Evolutionary conservation across 2,329 filamentous ascomycete species (phyloP).

Genomic region (Epichloe amarillans): DNA sequence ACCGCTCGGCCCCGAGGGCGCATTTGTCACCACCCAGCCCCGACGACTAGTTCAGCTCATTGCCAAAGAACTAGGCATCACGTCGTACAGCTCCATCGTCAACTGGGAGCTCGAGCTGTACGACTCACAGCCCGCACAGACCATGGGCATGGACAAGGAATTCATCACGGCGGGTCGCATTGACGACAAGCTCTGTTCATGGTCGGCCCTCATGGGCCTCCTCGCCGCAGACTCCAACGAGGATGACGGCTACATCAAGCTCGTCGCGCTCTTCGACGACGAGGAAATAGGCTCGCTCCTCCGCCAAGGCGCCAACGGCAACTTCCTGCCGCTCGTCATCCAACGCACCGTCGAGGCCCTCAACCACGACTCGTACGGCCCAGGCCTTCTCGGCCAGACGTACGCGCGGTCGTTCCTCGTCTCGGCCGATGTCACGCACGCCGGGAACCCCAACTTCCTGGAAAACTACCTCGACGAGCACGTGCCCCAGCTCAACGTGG

Average conservation of each 20-base stretch:
- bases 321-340: conserved; percentile 71
- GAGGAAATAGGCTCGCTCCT: conserved; percentile 90
- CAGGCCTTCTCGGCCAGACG: conserved; percentile 60
- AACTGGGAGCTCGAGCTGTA: conserved; percentile 98
- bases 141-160: conserved; percentile 77
- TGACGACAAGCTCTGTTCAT: conserved; percentile 96
- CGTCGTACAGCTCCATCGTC: conserved; percentile 59
- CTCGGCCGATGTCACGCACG: conserved; percentile 86
- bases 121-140: conserved; percentile 72
- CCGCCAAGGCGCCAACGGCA: conserved; percentile 78
- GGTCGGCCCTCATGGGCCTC: conserved; percentile 75
- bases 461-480: conserved; percentile 74
- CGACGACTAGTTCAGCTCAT: conserved; percentile 75
- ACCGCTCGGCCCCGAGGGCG: conserved; percentile 47
- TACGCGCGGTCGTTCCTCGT: conserved; percentile 88
- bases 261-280: conserved; percentile 91
- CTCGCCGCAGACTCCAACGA: conserved; percentile 46
- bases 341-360: conserved; percentile 67
- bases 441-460: conserved; percentile 89
- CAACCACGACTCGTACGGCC: conserved; percentile 39
- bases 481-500: conserved; percentile 76
- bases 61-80: conserved; percentile 59
- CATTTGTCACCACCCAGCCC: conserved; percentile 75
- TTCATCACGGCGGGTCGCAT: conserved; percentile 92
- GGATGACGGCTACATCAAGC: conserved; percentile 61